Evolutionary conservation across 495 filamentous ascomycete species (phyloP).

Genomic region (Physcia stellaris): DNA sequence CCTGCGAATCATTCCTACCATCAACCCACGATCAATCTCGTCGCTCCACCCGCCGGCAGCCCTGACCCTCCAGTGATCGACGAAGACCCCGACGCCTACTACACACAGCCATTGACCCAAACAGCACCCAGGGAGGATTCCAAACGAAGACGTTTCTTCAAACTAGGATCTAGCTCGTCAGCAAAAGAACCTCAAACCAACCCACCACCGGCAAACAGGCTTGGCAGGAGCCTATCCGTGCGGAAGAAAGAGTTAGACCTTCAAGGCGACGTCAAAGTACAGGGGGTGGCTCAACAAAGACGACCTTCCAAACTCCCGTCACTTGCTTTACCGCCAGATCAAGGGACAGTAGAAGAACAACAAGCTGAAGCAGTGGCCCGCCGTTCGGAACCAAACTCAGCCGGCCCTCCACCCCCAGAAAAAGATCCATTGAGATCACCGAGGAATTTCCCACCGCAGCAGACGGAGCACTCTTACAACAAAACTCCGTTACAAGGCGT

Average conservation of each 20-base stretch:
- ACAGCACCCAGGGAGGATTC: conserved; percentile 10
- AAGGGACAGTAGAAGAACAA: no score
- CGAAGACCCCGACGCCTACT: conserved; percentile 14
- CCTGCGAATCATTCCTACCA: conserved; percentile 8
- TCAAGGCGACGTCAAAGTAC: no score
- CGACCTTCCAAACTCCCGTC: no score
- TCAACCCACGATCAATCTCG: conserved; percentile 14
- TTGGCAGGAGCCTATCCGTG: conserved; percentile 16
- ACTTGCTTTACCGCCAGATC: no score
- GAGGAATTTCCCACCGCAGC: conserved; percentile 1
- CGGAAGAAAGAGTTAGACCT: conserved; percentile 12
- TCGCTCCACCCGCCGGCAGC: conserved; percentile 12
- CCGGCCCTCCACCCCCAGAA: conserved; percentile 8
- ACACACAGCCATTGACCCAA: conserved; percentile 9
- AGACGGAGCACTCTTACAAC: conserved; percentile 9
- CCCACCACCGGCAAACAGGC: conserved; percentile 1
- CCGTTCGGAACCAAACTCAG: no score
- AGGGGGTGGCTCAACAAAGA: no score
- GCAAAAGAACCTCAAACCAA: conserved; percentile 10
- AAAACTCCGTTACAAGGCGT: conserved; percentile 6
- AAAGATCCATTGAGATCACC: conserved; percentile 12
- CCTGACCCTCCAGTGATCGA: conserved; percentile 9
- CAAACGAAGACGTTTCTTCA: conserved; percentile 16
- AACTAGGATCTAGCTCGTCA: conserved; percentile 11
- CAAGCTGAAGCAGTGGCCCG: no score